Conservation (phyloP, 768 basidiomycete species). For the Xerocomellus dryophilus region DNA sequence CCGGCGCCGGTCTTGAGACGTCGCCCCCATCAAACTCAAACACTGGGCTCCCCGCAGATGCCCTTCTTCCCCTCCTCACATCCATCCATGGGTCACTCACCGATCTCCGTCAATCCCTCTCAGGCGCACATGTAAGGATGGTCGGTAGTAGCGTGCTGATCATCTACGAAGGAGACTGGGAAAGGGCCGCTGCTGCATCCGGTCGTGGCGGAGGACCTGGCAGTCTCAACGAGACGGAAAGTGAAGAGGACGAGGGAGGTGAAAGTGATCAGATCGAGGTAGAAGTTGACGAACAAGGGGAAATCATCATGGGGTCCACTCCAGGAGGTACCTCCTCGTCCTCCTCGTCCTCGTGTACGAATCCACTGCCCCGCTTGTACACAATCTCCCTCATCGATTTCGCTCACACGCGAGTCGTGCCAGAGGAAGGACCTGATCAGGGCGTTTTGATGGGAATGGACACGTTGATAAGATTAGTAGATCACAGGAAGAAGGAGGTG, state of each 20-base stretch:
- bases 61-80: conserved; percentile 57
- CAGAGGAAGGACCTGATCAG: conserved; percentile 73
- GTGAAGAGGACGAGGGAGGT: conserved; percentile 36
- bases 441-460: conserved; percentile 75
- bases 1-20: conserved; percentile 3
- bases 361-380: conserved; percentile 32
- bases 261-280: conserved; percentile 41
- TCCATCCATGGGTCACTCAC: conserved; percentile 51
- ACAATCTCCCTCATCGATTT: conserved; percentile 89
- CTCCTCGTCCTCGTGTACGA: conserved; percentile 37
- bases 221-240: conserved; percentile 19
- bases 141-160: conserved; percentile 80
- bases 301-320: conserved; percentile 21
- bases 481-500: conserved; percentile 52
- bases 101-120: conserved; percentile 49
- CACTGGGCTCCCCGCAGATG: conserved; percentile 52
- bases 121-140: conserved; percentile 67
- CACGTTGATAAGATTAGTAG: conserved; percentile 59
- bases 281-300: conserved; percentile 30
- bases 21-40: conserved; percentile 10
- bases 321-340: conserved; percentile 14
- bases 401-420: conserved; percentile 72
- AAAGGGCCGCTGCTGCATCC: conserved; percentile 33
- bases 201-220: conserved; percentile 35
- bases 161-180: conserved; percentile 68